Evolutionary conservation across 192 early-diverging fungal species (phyloP).

Genomic region (Spizellomyces punctatus): DNA sequence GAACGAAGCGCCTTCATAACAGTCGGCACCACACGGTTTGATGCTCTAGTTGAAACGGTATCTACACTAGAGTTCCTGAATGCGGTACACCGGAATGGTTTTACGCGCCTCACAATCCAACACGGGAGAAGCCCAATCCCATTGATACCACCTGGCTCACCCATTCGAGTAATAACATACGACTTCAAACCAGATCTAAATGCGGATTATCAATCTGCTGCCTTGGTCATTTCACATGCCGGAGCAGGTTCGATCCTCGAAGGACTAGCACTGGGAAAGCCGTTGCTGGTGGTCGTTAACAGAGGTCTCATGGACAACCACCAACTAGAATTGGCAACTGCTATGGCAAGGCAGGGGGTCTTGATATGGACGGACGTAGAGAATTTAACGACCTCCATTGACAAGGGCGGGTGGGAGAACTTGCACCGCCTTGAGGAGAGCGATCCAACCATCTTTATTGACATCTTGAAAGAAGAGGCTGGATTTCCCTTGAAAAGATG

Average conservation of each 20-base stretch:
- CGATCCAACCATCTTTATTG: conserved; percentile 4
- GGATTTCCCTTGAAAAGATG: conserved; percentile 6
- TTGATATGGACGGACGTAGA: conserved; percentile 43
- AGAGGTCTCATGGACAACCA: conserved; percentile 81
- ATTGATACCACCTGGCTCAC: not conserved
- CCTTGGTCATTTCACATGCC: conserved; percentile 82
- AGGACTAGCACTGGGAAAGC: conserved; percentile 55
- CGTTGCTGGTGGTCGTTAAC: conserved; percentile 77
- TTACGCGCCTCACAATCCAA: conserved; percentile 49
- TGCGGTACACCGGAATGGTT: conserved; percentile 50
- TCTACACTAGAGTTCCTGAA: conserved; percentile 51
- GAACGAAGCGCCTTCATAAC: conserved; percentile 70
- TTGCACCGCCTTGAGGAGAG: conserved; percentile 7
- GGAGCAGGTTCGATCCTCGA: conserved; percentile 91
- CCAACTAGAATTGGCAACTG: conserved; percentile 79
- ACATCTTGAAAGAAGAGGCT: conserved; percentile 16
- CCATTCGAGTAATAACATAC: conserved; percentile 43
- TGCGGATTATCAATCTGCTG: conserved; percentile 61
- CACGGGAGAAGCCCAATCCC: conserved; percentile 21
- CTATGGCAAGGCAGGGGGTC: conserved; percentile 59
- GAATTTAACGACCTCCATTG: conserved; percentile 7
- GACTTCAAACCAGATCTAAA: conserved; percentile 59
- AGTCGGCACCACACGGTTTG: conserved; percentile 91
- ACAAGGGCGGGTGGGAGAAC: not conserved
- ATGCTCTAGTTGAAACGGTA: conserved; percentile 63